These are phyloP conservation scores for Myotisia sp. DNA, from an alignment of 2,329 filamentous ascomycete species.

Conservation along the genomic window DNA sequence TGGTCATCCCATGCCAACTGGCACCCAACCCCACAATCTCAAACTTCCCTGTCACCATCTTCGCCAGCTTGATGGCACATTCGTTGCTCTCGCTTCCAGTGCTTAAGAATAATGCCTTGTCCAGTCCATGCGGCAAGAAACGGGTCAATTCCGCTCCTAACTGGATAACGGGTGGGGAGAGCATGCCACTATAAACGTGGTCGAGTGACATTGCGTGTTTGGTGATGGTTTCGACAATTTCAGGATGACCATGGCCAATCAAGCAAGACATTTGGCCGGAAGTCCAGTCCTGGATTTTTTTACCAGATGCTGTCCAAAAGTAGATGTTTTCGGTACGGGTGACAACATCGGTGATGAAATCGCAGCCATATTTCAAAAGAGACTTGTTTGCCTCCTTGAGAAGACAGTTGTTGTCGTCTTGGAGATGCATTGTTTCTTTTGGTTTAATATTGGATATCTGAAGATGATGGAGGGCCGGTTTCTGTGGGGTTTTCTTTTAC, in stretches of 20 bases:
- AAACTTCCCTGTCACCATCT: conserved; percentile 49
- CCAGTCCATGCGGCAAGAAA: conserved; percentile 35
- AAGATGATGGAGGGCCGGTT: no score
- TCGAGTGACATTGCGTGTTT: conserved; percentile 40
- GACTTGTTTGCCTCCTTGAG: conserved; percentile 22
- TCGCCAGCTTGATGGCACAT: conserved; percentile 51
- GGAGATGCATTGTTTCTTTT: background rate
- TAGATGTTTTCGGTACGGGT: conserved; percentile 2
- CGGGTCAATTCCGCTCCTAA: conserved; percentile 38
- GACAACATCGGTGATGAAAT: conserved; percentile 20
- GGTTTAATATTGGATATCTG: no score
- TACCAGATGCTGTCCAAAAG: conserved; percentile 2
- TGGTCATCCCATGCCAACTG: conserved; percentile 49
- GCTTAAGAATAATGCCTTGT: conserved; percentile 44
- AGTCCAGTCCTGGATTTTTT: conserved; percentile 20
- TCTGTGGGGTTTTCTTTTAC: no score
- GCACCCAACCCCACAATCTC: conserved; percentile 48
- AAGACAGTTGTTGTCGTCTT: conserved; percentile 1
- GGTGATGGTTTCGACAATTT: conserved; percentile 41
- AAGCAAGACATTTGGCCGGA: conserved; percentile 48
- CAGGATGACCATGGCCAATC: conserved; percentile 31
- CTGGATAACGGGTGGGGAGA: conserved; percentile 43
- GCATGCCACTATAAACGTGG: conserved; percentile 46
- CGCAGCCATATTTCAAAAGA: conserved; percentile 31
- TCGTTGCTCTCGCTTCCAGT: conserved; percentile 47